Base-by-base conservation (phyloP, 2,329 filamentous ascomycete species). In the Arthrobotrys megalospora region DNA sequence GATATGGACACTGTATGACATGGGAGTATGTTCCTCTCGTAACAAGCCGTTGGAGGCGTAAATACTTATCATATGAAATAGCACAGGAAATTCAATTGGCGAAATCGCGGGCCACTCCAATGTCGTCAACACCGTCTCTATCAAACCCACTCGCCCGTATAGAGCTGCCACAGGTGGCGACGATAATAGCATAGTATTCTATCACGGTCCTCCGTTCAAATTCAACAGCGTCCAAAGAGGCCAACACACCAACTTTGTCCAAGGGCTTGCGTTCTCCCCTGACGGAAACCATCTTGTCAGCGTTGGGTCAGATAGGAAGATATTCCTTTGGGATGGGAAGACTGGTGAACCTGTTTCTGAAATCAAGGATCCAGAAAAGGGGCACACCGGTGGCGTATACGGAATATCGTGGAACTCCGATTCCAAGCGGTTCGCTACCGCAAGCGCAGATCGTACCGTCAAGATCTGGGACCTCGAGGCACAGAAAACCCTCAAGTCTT, bases 251-350 rank as follows among this genome's bases (percentile, higher is more conserved):
- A 93, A 94, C 79, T 98, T 96, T 84, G 90, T 98, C 16, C 92
- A 95, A 82, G 94, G 92, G 32, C 90, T 94, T 3, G 92, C 91
- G 1, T 99, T 97, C 84, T 95, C 93, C 32, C 95, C 95, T 0
- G 94, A 98, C 83, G 96, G 96, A 55, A 90, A 87, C 47, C 87
- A 87, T 43, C 86, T 99, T 79, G 92, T 96, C 38, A 97, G 92
- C 65, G 95, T 97, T 1, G 95, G 96, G 43, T 93, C 92, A n/a
- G 96, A 99, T 85, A 91, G 91, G 83, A 90, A 90, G 83, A 97
- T 99, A 80, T 96, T 96, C 87, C 87, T 99, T 8, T 99, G 97
- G 83, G 94, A 99, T 83, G 96, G 95, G 79, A 97, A 97, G 88
- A 97, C 94, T 14, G 96, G 96, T 34, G 94, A 97, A 83, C 88